Evolutionary conservation across 805 yeast genomes (phyloP), one percentile per base, ranked within the genome.

Genomic region (Nematodospora valgi): DNA sequence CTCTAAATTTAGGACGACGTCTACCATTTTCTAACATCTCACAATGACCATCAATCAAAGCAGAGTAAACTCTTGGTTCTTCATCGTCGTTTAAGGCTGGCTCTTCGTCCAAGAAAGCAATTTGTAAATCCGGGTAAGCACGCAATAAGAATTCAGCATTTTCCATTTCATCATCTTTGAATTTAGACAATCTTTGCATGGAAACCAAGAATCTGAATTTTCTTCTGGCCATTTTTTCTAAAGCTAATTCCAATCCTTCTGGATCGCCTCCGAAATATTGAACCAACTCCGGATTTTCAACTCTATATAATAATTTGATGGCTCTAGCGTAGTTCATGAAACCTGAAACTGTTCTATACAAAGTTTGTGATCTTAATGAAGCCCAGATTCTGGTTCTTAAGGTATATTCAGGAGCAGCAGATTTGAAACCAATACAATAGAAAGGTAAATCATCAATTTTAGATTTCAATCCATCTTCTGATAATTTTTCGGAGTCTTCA

Each of bases 231-330:
- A 79, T 70, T 14, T 79, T 70, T 54, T 91, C 97, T 48, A 91
- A 79, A 62, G 94, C 98, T 64, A 88, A 79, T 71, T 93, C 98
- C 46, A 80, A 75, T 52, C 95, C 94, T 68, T 91, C 98, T 41
- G 97, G 95, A 60, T 91, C 94, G 51, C 98, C 98, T 51, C 97
- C 98, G 59, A 89, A 91, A 88, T 89, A 87, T 72, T 93, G 97
- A 43, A 89, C 60, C 14, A 51, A 47, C 34, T 62, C 63, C 23
- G 67, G 64, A 53, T 64, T 64, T 51, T 76, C 78, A 23, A 72
- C 74, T 41, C 61, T 51, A 40, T 57, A 65, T 35, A 67, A 57
- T 44, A 67, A 57, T 45, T 68, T 67, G 37, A 67, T 66, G 12
- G 73, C 73, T 51, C 71, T 57, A 8, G 72, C 69, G 41, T 68